Evolutionary conservation across 768 basidiomycete genomes (phyloP), one percentile per base, ranked within the genome.

Genomic region (Erythrobasidium yunnanense): DNA sequence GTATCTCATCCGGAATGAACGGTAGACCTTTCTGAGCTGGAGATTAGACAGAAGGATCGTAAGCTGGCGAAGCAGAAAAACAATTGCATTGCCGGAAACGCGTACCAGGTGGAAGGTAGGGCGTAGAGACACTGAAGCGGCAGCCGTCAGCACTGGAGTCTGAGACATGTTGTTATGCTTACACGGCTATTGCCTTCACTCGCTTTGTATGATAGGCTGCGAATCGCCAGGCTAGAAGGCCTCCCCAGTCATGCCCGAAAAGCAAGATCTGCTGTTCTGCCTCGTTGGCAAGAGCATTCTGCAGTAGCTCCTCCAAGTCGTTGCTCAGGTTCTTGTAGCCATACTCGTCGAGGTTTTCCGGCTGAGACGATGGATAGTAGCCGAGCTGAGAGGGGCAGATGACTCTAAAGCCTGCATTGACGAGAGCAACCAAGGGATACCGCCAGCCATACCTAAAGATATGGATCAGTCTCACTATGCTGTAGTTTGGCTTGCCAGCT

Each of bases 201-300:
- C 47, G 29, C 32, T 34, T n/a, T 8, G 60, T 46, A 23, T 50
- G 38, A 25, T 63, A 63, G 2, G 45, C 49, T 18, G 60, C 60
- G 52, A 63, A 63, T 3, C 60, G 45, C 60, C 60, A 63, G n/a
- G 60, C 60, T 20, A 63, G 33, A 4, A 51, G 45, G 8, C 60
- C 60, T 4, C 60, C 60, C 60, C 60, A 63, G 47, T 63, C 60
- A 22, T 63, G 60, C 20, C 60, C 60, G 23, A 63, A 63, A 8
- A 63, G 30, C 15, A 63, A 38, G 22, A 63, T 32, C 18, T 49
- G 42, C 13, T 29, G n/a, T n/a, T n/a, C n/a, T n/a, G n/a, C n/a
- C n/a, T n/a, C 47, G n/a, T 20, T 4, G 4, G 38, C 47, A 7
- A 33, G 4, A 11, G 33, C 23, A 2, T 11, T 32, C 7, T 63